Conservation (phyloP, 2,329 filamentous ascomycete species). For the Diaporthe vexans region DNA sequence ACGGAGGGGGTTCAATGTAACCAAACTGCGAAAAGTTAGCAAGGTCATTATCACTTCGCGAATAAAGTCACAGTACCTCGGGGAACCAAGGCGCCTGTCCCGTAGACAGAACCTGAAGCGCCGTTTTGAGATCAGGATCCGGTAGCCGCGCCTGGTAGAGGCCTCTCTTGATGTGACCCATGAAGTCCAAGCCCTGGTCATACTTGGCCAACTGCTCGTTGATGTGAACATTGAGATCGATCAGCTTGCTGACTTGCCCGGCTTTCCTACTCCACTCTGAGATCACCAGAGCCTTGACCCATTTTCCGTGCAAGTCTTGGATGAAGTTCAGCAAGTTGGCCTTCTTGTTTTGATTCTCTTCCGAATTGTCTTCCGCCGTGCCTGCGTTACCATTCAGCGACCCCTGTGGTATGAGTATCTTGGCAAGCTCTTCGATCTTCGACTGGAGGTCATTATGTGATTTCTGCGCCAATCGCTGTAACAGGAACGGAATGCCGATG, state of each 20-base stretch:
- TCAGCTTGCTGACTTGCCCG: conserved; percentile 84
- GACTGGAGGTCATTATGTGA: conserved; percentile 84
- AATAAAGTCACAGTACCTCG: conserved; percentile 68
- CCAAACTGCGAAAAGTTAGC: conserved; percentile 67
- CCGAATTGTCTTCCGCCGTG: conserved; percentile 67
- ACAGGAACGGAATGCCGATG: conserved; percentile 79
- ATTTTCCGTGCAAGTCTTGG: conserved; percentile 84
- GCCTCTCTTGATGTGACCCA: conserved; percentile 81
- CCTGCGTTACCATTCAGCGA: conserved; percentile 63
- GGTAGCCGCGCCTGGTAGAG: conserved; percentile 82
- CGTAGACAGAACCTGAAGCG: conserved; percentile 85
- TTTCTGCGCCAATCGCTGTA: conserved; percentile 85
- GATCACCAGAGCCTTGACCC: conserved; percentile 93
- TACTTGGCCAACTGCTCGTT: conserved; percentile 73
- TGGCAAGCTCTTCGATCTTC: conserved; percentile 77
- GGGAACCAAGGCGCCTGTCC: conserved; percentile 85
- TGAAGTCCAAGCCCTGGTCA: conserved; percentile 69
- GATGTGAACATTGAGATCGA: conserved; percentile 86
- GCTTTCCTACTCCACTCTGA: conserved; percentile 90
- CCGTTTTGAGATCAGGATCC: conserved; percentile 92
- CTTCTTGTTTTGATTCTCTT: conserved; percentile 83
- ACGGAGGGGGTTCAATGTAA: conserved; percentile 80
- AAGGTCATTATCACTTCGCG: conserved; percentile 48
- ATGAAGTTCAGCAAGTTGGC: conserved; percentile 80
- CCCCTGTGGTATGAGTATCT: conserved; percentile 71